Evolutionary conservation across 768 basidiomycete genomes (phyloP).

Genomic region (Stropharia rugosoannulata): DNA sequence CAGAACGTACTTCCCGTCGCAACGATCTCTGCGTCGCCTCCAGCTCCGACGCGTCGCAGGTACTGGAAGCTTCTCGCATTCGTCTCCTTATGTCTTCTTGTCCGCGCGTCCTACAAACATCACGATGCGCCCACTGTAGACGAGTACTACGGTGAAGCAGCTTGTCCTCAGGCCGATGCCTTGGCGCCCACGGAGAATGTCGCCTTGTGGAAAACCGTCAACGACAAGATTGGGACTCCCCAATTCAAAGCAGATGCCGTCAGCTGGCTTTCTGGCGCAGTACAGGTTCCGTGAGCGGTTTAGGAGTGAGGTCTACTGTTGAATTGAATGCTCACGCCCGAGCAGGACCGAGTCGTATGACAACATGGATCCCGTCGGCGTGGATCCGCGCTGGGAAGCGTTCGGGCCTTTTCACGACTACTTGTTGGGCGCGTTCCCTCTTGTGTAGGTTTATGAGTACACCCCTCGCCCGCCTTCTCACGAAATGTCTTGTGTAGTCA

Average conservation of each 20-base stretch:
- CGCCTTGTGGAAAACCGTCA: conserved; percentile 33
- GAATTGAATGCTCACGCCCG: neutral
- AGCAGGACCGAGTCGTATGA: conserved; percentile 55
- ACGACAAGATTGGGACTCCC: conserved; percentile 28
- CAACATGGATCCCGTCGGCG: conserved; percentile 43
- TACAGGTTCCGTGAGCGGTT: conserved; percentile 39
- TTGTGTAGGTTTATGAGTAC: conserved; percentile 45
- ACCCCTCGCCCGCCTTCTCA: neutral
- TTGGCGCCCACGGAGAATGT: conserved; percentile 39
- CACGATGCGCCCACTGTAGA: neutral
- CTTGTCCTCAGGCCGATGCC: conserved; percentile 36
- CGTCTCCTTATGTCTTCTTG: neutral
- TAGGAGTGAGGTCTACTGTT: neutral
- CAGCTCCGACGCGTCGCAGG: neutral
- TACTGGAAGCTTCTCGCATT: conserved; percentile 1
- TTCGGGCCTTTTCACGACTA: conserved; percentile 57
- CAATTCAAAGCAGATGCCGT: conserved; percentile 40
- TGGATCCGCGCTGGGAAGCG: conserved; percentile 54
- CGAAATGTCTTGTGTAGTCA: conserved; percentile 39
- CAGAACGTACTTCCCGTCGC: neutral
- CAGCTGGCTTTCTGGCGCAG: conserved; percentile 49
- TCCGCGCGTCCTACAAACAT: neutral
- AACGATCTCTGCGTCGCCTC: neutral
- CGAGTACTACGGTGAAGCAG: neutral
- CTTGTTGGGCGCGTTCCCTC: conserved; percentile 53